Evolutionary conservation across 1,139 yeast genomes (phyloP).

Genomic region (Geotrichum bryndzae): DNA sequence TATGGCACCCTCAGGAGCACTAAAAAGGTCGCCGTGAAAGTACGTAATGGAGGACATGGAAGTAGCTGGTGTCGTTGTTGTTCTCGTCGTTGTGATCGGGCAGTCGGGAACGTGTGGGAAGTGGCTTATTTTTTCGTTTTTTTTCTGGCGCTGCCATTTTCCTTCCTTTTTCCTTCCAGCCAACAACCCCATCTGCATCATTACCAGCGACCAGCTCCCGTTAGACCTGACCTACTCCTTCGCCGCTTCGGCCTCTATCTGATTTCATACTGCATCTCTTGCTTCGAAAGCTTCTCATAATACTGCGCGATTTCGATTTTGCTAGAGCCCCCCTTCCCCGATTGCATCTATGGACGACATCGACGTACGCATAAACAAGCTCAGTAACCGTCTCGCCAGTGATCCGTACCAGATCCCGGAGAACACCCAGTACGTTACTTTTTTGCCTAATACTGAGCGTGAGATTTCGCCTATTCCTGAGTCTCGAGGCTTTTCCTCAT

Average conservation of each 20-base stretch:
- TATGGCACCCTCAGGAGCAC: slow-evolving; percentile 39
- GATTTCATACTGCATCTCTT: background rate
- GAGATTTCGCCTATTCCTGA: slow-evolving; percentile 16
- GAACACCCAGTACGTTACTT: slow-evolving; percentile 17
- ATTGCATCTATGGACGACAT: slow-evolving; percentile 17
- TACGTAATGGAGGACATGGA: slow-evolving; percentile 38
- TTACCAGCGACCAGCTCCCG: background rate
- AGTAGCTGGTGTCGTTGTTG: slow-evolving; percentile 2
- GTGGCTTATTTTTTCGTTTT: background rate
- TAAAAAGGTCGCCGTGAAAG: slow-evolving; percentile 55
- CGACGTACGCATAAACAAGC: slow-evolving; percentile 16
- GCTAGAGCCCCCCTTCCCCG: background rate
- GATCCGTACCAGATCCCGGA: slow-evolving; percentile 17
- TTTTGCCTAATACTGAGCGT: slow-evolving; percentile 14
- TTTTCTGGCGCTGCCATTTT: background rate
- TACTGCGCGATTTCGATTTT: background rate
- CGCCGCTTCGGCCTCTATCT: background rate
- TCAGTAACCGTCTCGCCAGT: slow-evolving; percentile 15
- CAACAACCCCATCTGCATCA: background rate
- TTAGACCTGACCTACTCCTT: background rate
- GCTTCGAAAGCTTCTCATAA: background rate
- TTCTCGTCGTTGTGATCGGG: background rate
- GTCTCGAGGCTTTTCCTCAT: background rate
- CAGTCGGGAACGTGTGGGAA: background rate
- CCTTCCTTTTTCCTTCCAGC: background rate